phyloP scores from a whole-genome alignment of 192 early-diverging fungal species.

The Entomortierella beljakovae region DNA sequence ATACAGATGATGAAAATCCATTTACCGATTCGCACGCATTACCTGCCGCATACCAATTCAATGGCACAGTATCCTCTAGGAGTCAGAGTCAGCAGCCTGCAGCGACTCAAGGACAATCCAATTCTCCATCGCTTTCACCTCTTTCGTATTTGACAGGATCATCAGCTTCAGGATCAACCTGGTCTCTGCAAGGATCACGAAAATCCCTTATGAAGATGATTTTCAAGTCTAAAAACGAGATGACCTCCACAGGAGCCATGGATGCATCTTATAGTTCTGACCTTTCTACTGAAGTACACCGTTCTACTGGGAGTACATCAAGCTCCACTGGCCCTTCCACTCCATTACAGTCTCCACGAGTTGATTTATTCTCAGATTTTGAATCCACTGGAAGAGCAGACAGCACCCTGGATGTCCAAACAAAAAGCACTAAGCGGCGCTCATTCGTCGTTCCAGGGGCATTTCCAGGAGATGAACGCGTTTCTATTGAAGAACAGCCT shows the following conservation, averaged over 20 bases:
- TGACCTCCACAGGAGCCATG: neutral
- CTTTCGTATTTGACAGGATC: constrained; percentile 45
- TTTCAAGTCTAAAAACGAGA: constrained; percentile 44
- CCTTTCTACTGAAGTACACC: neutral
- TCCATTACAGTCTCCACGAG: neutral
- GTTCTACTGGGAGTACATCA: neutral
- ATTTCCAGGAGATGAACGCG: constrained; percentile 34
- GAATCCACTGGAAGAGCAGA: constrained; percentile 4
- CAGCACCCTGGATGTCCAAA: constrained; percentile 1
- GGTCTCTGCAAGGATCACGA: constrained; percentile 50
- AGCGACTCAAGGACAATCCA: constrained; percentile 2
- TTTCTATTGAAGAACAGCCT: constrained; percentile 1
- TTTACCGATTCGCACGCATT: constrained; percentile 48
- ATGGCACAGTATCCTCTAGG: neutral
- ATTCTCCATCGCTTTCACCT: constrained; percentile 38
- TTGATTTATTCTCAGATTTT: constrained; percentile 40
- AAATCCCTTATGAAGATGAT: constrained; percentile 50
- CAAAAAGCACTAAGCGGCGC: constrained; percentile 32
- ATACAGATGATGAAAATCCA: constrained; percentile 41
- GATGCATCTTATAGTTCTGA: neutral
- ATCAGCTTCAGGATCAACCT: constrained; percentile 31
- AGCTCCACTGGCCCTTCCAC: constrained; percentile 9
- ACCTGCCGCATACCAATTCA: constrained; percentile 1
- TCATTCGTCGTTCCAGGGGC: constrained; percentile 43
- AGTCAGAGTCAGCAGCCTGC: constrained; percentile 6